Evolutionary conservation across 345 rosid species (phyloP).

Genomic region (Fremontodendron californicum): DNA sequence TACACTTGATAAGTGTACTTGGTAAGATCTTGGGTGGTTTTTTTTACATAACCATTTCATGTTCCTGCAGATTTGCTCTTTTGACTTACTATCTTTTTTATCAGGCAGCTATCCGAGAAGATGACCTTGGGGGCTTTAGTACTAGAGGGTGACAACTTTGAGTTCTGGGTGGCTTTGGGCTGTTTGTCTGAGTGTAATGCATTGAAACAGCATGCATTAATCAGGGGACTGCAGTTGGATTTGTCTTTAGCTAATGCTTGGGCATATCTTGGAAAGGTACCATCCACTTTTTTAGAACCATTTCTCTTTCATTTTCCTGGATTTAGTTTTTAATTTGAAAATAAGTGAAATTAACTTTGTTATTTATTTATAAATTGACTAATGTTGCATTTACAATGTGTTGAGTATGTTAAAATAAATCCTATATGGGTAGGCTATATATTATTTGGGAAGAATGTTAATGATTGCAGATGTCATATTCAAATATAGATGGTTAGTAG

Average conservation of each 20-base stretch:
- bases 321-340: neutral
- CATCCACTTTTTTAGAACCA: neutral
- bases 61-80: slow-evolving; percentile 7
- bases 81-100: slow-evolving; percentile 33
- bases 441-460: neutral
- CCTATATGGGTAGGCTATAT: neutral
- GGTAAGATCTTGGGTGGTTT: slow-evolving; percentile 44
- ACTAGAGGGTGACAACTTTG: slow-evolving; percentile 74
- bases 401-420: neutral
- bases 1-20: slow-evolving; percentile 33
- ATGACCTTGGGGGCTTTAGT: slow-evolving; percentile 83
- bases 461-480: neutral
- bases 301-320: neutral
- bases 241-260: slow-evolving; percentile 79
- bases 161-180: slow-evolving; percentile 88
- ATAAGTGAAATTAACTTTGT: neutral
- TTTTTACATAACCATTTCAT: slow-evolving; percentile 21
- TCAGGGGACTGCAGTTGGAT: slow-evolving; percentile 90
- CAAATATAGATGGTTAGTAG: neutral
- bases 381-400: neutral
- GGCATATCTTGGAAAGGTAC: slow-evolving; percentile 92
- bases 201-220: slow-evolving; percentile 78
- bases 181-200: slow-evolving; percentile 64
- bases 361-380: neutral
- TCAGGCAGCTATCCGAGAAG: slow-evolving; percentile 88